phyloP scores from a whole-genome alignment of 768 basidiomycete genomes.

The Amanita muscaria region DNA sequence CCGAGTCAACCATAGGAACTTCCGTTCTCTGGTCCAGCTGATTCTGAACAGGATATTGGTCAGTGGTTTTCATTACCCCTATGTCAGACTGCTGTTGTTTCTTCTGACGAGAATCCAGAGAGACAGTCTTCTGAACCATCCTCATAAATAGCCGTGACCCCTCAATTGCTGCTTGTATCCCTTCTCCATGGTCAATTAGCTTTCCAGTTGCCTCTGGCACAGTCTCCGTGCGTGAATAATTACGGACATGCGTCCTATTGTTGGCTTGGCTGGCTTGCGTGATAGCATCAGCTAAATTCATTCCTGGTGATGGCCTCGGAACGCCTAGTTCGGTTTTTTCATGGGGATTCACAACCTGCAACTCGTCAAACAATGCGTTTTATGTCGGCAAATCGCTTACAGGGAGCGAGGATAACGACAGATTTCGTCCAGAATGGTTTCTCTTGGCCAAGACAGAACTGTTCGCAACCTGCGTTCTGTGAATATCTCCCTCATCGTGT shows the following conservation, averaged over 20 bases:
- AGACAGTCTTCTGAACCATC: not conserved
- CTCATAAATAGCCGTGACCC: not conserved
- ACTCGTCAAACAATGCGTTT: too few species aligned
- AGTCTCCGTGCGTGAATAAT: not conserved
- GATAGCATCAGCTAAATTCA: constrained; percentile 11
- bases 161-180: constrained; percentile 2
- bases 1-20: not conserved
- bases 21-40: not conserved
- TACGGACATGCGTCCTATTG: not conserved
- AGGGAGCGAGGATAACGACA: too few species aligned
- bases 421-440: too few species aligned
- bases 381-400: too few species aligned
- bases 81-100: too few species aligned
- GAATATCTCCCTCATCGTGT: too few species aligned
- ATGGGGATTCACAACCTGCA: too few species aligned
- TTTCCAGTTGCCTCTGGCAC: not conserved
- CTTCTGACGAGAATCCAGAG: not conserved
- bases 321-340: not conserved
- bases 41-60: too few species aligned
- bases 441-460: too few species aligned
- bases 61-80: too few species aligned
- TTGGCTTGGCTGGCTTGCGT: constrained; percentile 10
- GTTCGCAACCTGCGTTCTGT: too few species aligned
- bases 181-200: not conserved
- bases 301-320: not conserved